phyloP scores from a whole-genome alignment of 768 basidiomycete genomes.

The Macrocybe gigantea region DNA sequence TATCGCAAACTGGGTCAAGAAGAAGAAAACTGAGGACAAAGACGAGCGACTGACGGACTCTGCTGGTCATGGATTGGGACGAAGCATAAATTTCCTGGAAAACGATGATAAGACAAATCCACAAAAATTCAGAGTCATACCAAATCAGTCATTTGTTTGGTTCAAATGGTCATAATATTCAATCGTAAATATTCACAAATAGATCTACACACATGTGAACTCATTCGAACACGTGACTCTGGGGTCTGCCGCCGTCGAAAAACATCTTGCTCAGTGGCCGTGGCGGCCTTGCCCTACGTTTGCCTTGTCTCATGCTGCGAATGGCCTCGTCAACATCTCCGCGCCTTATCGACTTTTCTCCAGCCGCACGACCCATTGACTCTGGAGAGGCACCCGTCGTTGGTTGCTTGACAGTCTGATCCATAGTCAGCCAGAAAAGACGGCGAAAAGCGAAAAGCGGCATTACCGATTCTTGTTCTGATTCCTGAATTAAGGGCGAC shows the following conservation, averaged over 20 bases:
- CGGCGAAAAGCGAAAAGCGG: constrained; percentile 3
- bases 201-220: not conserved
- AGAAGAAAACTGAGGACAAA: not conserved
- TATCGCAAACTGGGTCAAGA: constrained; percentile 4
- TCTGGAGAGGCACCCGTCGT: constrained; percentile 24
- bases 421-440: constrained; percentile 33
- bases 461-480: not conserved
- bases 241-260: constrained; percentile 43
- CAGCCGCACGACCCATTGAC: constrained; percentile 36
- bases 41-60: constrained; percentile 53
- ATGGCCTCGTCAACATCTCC: constrained; percentile 85
- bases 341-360: constrained; percentile 54
- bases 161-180: too few relatives aligned
- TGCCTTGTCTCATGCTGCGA: constrained; percentile 69
- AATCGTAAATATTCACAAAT: not conserved
- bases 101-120: constrained; percentile 3
- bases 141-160: too few relatives aligned
- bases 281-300: constrained; percentile 40
- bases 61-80: constrained; percentile 34
- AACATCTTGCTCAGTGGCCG: constrained; percentile 78
- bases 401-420: constrained; percentile 20
- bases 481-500: constrained; percentile 5
- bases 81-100: too few relatives aligned
- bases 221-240: constrained; percentile 27
- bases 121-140: not conserved